Conservation (phyloP, 345 rosid genomes). For the Ailanthus altissimus region DNA sequence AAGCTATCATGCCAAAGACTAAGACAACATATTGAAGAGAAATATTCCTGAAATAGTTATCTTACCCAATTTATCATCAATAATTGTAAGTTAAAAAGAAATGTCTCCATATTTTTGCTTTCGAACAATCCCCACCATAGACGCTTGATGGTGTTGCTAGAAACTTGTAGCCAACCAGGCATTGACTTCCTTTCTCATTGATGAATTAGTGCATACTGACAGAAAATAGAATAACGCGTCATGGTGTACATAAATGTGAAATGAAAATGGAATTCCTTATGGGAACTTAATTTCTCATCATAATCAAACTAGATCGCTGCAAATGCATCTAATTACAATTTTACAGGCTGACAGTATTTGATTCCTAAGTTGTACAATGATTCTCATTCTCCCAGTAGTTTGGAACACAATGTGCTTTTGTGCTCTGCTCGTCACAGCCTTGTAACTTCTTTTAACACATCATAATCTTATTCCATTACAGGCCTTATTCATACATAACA, state of each 20-base stretch:
- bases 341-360: background rate
- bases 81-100: background rate
- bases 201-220: background rate
- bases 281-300: background rate
- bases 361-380: constrained; percentile 7
- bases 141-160: background rate
- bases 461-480: background rate
- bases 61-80: background rate
- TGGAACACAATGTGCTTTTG: background rate
- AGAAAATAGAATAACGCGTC: background rate
- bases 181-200: background rate
- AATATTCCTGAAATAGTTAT: background rate
- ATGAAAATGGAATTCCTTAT: background rate
- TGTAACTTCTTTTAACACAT: background rate
- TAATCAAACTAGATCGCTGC: background rate
- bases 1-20: background rate
- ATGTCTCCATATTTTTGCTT: background rate
- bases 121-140: background rate
- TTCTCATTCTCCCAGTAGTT: background rate
- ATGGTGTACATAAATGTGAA: background rate
- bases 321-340: background rate
- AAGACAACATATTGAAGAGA: background rate
- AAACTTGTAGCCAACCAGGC: background rate
- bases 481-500: background rate
- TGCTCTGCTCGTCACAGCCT: background rate